Evolutionary conservation across 768 basidiomycete genomes (phyloP).

Genomic region (Collybia mongolica): DNA sequence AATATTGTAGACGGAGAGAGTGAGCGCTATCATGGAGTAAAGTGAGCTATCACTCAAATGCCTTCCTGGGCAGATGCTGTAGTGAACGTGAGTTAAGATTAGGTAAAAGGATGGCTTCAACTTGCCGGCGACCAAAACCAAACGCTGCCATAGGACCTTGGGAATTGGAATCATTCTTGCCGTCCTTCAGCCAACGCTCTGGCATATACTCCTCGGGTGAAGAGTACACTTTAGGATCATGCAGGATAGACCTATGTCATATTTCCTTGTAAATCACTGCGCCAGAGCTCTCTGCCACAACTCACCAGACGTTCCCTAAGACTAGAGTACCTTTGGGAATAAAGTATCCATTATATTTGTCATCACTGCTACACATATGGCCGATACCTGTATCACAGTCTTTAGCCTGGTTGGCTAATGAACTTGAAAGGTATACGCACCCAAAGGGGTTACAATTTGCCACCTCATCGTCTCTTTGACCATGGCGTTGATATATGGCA

Average conservation of each 20-base stretch:
- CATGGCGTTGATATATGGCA: constrained; percentile 36
- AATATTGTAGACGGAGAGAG: too few species aligned
- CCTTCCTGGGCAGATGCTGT: too few species aligned
- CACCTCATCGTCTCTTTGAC: constrained; percentile 36
- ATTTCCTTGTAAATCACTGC: neutral
- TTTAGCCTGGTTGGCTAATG: too few species aligned
- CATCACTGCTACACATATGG: constrained; percentile 8
- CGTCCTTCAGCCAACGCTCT: constrained; percentile 7
- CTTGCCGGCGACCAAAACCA: constrained; percentile 8
- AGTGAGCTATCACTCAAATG: too few species aligned
- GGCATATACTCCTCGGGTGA: constrained; percentile 9
- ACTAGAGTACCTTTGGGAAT: constrained; percentile 14
- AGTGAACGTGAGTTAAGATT: too few species aligned
- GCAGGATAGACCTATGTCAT: neutral
- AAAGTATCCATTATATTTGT: constrained; percentile 10
- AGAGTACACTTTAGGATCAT: constrained; percentile 6
- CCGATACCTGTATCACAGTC: constrained; percentile 3
- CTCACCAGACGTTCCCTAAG: constrained; percentile 11
- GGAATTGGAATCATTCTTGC: neutral
- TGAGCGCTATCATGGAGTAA: too few species aligned
- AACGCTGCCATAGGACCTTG: constrained; percentile 6
- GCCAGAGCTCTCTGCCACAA: neutral
- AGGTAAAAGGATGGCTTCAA: too few species aligned
- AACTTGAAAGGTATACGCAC: too few species aligned
- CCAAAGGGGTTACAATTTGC: constrained; percentile 14